Evolutionary conservation across 1,139 yeast species (phyloP).

Genomic region (Yamadazyma kanchanaburiensis): DNA sequence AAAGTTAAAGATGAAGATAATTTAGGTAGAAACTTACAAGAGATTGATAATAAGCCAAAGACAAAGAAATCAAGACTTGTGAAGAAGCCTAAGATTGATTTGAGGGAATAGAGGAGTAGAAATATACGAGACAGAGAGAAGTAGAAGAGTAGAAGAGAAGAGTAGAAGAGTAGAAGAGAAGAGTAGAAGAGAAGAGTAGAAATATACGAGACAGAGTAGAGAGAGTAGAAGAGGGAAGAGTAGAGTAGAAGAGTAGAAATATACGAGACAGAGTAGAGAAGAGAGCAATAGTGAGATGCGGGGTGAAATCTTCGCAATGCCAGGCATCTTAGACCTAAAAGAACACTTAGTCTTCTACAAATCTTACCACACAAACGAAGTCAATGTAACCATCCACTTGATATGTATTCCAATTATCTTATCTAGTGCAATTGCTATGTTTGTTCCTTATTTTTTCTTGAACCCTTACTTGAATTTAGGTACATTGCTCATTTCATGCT

Average conservation of each 20-base stretch:
- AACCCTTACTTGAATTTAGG: slow-evolving; percentile 42
- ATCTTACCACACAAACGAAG: slow-evolving; percentile 68
- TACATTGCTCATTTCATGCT: slow-evolving; percentile 26
- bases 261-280: no score
- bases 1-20: slow-evolving; percentile 88
- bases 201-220: no score
- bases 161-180: no score
- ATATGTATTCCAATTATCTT: slow-evolving; percentile 78
- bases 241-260: no score
- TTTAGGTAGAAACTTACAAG: slow-evolving; percentile 69
- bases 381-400: slow-evolving; percentile 75
- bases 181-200: no score
- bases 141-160: no score
- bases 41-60: slow-evolving; percentile 7
- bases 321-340: slow-evolving; percentile 47
- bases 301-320: slow-evolving; percentile 18
- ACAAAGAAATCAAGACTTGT: slow-evolving; percentile 43
- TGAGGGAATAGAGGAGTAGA: slow-evolving; percentile 48
- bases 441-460: slow-evolving; percentile 19
- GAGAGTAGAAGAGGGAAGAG: no score
- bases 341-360: slow-evolving; percentile 79
- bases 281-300: no score
- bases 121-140: no score
- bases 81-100: slow-evolving; percentile 53
- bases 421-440: slow-evolving; percentile 46